Evolutionary conservation across 139 green algal species (phyloP).

Genomic region (Asterochloris sp.): DNA sequence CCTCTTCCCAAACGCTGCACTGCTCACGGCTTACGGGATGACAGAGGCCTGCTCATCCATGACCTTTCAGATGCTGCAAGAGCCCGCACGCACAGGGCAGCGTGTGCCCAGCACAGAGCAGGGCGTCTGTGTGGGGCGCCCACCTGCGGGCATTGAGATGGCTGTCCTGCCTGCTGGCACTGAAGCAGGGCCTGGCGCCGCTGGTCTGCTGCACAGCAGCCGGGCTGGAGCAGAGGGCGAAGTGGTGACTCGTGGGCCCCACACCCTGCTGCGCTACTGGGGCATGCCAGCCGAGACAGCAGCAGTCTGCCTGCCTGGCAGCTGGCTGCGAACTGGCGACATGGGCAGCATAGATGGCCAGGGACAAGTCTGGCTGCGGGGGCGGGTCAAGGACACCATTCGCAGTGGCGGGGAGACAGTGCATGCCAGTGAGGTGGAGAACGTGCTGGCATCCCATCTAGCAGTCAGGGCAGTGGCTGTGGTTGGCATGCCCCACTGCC

Average conservation of each 20-base stretch:
- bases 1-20: conserved; percentile 51
- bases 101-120: background rate
- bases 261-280: conserved; percentile 81
- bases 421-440: conserved; percentile 66
- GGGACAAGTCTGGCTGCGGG: conserved; percentile 74
- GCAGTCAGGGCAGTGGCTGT: conserved; percentile 67
- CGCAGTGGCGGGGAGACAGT: conserved; percentile 91
- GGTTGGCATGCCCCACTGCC: conserved; percentile 68
- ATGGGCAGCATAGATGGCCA: conserved; percentile 48
- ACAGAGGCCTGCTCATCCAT: conserved; percentile 82
- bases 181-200: background rate
- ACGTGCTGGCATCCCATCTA: conserved; percentile 34
- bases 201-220: background rate
- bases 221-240: conserved; percentile 16
- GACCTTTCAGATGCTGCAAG: conserved; percentile 48
- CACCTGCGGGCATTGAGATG: conserved; percentile 49
- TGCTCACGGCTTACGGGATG: conserved; percentile 85
- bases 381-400: conserved; percentile 85
- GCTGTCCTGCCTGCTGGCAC: conserved; percentile 18
- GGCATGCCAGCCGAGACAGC: conserved; percentile 39
- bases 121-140: conserved; percentile 34
- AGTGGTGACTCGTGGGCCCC: conserved; percentile 67
- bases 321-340: conserved; percentile 84
- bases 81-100: background rate
- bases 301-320: conserved; percentile 26